Conservation (phyloP, 805 yeast genomes). For the Pichia nakasei region DNA sequence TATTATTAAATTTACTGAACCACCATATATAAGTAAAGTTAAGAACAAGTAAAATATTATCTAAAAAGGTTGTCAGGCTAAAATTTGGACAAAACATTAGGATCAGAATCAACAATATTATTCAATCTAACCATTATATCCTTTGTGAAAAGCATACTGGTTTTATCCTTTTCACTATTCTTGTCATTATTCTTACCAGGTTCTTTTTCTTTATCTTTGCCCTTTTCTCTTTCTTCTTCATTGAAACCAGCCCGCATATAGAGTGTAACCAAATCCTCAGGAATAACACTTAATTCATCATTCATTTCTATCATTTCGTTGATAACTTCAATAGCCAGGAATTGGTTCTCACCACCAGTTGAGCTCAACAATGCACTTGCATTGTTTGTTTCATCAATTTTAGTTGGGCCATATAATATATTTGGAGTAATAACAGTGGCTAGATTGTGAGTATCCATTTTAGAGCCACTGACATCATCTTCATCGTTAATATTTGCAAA, state of each 20-base stretch:
- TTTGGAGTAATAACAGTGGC: conserved; percentile 96
- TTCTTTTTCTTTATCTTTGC: conserved; percentile 1
- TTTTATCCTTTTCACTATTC: conserved; percentile 4
- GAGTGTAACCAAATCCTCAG: conserved; percentile 49
- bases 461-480: conserved; percentile 84
- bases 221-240: conserved; percentile 8
- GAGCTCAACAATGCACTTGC: conserved; percentile 2
- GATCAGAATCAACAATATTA: conserved; percentile 21
- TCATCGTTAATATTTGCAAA: conserved; percentile 85
- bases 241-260: conserved; percentile 38
- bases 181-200: conserved; percentile 11
- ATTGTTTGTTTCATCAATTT: background rate
- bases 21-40: no score
- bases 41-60: no score
- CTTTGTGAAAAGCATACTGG: conserved; percentile 26
- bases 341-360: conserved; percentile 57
- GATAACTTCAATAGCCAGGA: conserved; percentile 85
- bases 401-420: conserved; percentile 47
- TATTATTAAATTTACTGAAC: no score
- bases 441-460: conserved; percentile 91
- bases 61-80: background rate
- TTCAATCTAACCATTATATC: conserved; percentile 32
- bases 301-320: conserved; percentile 74
- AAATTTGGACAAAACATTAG: conserved; percentile 12
- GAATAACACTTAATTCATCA: conserved; percentile 71